phyloP scores from a whole-genome alignment of 1,139 yeast genomes.

The Lodderomyces orthopsilosis region DNA sequence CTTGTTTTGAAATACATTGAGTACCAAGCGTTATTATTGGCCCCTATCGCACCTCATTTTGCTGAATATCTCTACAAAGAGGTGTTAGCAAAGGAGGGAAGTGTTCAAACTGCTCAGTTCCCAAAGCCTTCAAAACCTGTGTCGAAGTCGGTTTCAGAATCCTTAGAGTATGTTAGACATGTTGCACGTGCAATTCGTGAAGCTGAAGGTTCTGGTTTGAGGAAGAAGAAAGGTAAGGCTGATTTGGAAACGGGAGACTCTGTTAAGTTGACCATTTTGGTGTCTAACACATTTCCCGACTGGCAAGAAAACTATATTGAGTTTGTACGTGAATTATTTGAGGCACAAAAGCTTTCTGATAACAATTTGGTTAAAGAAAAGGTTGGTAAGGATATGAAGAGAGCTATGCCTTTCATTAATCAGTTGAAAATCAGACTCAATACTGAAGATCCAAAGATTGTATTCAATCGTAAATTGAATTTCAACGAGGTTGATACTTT shows the following conservation, averaged over 20 bases:
- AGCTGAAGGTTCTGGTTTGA: constrained; percentile 81
- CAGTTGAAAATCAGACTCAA: constrained; percentile 75
- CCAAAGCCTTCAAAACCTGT: constrained; percentile 71
- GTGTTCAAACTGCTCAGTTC: constrained; percentile 75
- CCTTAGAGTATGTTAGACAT: constrained; percentile 74
- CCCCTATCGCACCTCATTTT: constrained; percentile 96
- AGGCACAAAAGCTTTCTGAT: constrained; percentile 57
- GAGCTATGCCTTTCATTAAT: constrained; percentile 97
- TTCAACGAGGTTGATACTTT: constrained; percentile 76
- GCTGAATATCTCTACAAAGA: constrained; percentile 88
- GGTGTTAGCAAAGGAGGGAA: constrained; percentile 55
- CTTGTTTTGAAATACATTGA: constrained; percentile 80
- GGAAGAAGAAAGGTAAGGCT: constrained; percentile 85
- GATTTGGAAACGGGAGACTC: constrained; percentile 74
- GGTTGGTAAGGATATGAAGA: constrained; percentile 81
- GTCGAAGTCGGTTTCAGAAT: constrained; percentile 58
- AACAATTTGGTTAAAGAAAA: constrained; percentile 57
- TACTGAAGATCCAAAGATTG: constrained; percentile 66
- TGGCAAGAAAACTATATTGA: constrained; percentile 94
- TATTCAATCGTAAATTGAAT: constrained; percentile 81
- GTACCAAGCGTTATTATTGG: constrained; percentile 75
- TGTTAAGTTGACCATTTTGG: constrained; percentile 65
- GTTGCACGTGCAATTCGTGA: constrained; percentile 86
- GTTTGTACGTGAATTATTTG: constrained; percentile 76
- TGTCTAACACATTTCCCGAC: constrained; percentile 85